Base-by-base conservation (phyloP, 1,284 basidiomycete species). In the Megacollybia platyphylla region DNA sequence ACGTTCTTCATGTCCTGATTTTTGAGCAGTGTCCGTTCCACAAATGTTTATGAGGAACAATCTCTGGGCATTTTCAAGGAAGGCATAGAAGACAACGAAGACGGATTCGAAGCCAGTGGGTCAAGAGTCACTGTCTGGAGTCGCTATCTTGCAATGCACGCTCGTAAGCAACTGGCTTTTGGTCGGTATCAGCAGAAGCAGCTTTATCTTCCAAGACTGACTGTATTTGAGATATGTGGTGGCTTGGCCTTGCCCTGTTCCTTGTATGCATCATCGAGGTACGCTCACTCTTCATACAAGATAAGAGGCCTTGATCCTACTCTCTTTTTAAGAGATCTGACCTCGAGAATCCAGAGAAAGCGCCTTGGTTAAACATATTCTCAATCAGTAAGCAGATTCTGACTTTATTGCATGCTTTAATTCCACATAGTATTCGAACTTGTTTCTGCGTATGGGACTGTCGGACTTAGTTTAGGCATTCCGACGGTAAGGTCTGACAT, bases 31-130 rank as follows among this genome's bases (percentile, higher is more conserved):
- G 88, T 98, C 7, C 86, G 93, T n/a, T 79, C 87, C n/a, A 97
- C 94, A 15, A 97, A 97, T 59, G 94, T 97, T 1, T 97, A 97
- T 59, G 94, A 98, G 58, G 92, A 97, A 54, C 78, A 76, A 46
- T 86, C 85, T 0, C 67, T 91, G 9, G 89, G 89, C 1, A 64
- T 93, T 29, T 92, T 79, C 53, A 62, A 67, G 9, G 64, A 72
- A 1, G 58, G 67, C 1, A 57, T 59, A 2, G 63, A 67, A 1
- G 31, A 34, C 10, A 68, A 70, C n/a, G 70, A 76, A 57, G 60
- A 57, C 1, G 58, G 61, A 6, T 74, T 78, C 44, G 56, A 66
- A 35, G 51, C 64, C 0, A 54, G 57, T 35, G 75, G 70, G 2
- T 62, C 64, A 36, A 64, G 77, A 35, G 68, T 76, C 41, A 66